Percentiles rank a stretch among this genome's conserved stretches.
Conservation (phyloP, 2,329 filamentous ascomycete genomes). For the Pseudogymnoascus sp. region DNA sequence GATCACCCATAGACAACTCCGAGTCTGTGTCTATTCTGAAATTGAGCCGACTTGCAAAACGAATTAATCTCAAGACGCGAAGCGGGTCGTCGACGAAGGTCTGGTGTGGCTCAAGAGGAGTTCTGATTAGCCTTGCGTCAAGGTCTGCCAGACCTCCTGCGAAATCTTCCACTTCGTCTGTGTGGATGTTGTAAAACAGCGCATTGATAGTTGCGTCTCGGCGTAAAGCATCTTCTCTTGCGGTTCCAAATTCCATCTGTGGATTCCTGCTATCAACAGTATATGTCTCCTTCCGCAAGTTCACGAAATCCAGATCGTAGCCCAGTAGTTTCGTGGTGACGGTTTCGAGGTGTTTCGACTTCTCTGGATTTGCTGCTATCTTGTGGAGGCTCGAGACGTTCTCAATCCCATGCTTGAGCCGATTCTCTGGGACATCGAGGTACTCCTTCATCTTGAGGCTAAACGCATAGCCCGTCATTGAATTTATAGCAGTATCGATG, state of each 20-base stretch:
- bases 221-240: conserved; percentile 78
- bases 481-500: conserved; percentile 78
- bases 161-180: conserved; percentile 72
- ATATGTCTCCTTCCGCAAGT: conserved; percentile 86
- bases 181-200: conserved; percentile 89
- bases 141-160: conserved; percentile 73
- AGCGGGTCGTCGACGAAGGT: conserved; percentile 94
- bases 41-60: conserved; percentile 77
- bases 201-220: conserved; percentile 93
- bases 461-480: conserved; percentile 73
- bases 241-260: conserved; percentile 86
- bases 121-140: conserved; percentile 63
- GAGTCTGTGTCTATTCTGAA: conserved; percentile 69
- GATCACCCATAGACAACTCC: conserved; percentile 64
- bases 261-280: conserved; percentile 83
- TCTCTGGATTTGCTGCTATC: conserved; percentile 86
- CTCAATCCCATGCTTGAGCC: conserved; percentile 50
- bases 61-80: conserved; percentile 73
- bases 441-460: conserved; percentile 61
- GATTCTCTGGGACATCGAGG: conserved; percentile 50
- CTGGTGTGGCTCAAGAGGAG: conserved; percentile 77
- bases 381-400: conserved; percentile 74
- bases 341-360: conserved; percentile 92
- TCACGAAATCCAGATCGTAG: conserved; percentile 88
- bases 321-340: conserved; percentile 78